Evolutionary conservation across 257 asterid genomes (phyloP).

Genomic region (Solanum bukasovii): DNA sequence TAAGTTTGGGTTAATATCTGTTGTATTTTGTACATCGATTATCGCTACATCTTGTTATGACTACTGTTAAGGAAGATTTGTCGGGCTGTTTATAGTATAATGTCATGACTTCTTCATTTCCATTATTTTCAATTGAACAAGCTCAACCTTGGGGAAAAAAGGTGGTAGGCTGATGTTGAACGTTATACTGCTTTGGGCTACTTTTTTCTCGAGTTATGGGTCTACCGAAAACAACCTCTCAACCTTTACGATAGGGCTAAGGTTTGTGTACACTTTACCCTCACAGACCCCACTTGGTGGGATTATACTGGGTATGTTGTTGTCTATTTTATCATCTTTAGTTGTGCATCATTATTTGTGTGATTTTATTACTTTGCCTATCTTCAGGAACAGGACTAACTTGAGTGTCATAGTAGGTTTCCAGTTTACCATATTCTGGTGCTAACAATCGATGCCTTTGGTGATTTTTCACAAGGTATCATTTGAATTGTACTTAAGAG

Average conservation of each 20-base stretch:
- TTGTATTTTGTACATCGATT: neutral
- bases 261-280: neutral
- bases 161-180: neutral
- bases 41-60: neutral
- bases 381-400: neutral
- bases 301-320: neutral
- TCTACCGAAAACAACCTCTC: neutral
- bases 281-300: neutral
- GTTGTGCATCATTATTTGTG: neutral
- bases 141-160: neutral
- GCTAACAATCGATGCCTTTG: neutral
- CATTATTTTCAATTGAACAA: neutral
- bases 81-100: neutral
- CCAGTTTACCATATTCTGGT: neutral
- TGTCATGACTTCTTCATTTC: neutral
- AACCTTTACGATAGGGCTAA: neutral
- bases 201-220: neutral
- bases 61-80: neutral
- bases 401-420: neutral
- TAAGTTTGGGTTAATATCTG: neutral
- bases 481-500: neutral
- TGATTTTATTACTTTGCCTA: neutral
- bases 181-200: neutral
- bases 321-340: too few relatives aligned
- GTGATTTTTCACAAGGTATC: neutral